Conservation (phyloP, 1,284 basidiomycete genomes). For the Schizopora paradoxa region DNA sequence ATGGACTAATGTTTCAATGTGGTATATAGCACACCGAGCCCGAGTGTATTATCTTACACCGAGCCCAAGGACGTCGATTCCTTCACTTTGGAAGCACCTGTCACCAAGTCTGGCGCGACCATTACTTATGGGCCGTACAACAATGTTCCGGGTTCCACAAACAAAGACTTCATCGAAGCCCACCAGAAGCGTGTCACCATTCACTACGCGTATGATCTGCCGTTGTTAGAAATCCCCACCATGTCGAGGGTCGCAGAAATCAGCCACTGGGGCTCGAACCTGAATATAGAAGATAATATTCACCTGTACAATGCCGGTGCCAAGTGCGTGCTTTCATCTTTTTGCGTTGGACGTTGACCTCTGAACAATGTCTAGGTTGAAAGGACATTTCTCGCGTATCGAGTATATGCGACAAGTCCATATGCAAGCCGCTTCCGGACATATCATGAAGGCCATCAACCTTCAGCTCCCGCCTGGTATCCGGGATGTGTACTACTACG, state of each 20-base stretch:
- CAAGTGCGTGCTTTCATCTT: conserved; percentile 49
- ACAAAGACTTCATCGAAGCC: conserved; percentile 47
- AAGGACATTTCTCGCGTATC: conserved; percentile 93
- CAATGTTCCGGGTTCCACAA: conserved; percentile 61
- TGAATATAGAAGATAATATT: conserved; percentile 91
- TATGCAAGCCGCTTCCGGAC: conserved; percentile 60
- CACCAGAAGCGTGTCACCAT: conserved; percentile 65
- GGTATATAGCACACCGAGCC: conserved; percentile 51
- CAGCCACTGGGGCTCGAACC: conserved; percentile 94
- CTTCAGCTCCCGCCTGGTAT: conserved; percentile 81
- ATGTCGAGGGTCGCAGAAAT: conserved; percentile 83
- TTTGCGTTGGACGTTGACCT: conserved; percentile 8
- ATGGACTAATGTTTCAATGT: conserved; percentile 11
- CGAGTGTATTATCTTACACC: conserved; percentile 66
- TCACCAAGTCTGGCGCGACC: conserved; percentile 73
- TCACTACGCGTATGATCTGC: conserved; percentile 78
- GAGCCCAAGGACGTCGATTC: conserved; percentile 49
- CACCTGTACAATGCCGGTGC: conserved; percentile 85
- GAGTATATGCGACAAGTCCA: conserved; percentile 74
- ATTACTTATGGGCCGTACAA: conserved; percentile 87
- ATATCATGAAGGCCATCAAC: conserved; percentile 65
- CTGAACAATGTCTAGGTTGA: conserved; percentile 53
- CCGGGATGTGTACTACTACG: conserved; percentile 81
- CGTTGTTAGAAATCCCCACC: conserved; percentile 71
- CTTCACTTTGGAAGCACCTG: conserved; percentile 52